Evolutionary conservation across 1,139 yeast species (phyloP).

Genomic region (Pichia sp.): DNA sequence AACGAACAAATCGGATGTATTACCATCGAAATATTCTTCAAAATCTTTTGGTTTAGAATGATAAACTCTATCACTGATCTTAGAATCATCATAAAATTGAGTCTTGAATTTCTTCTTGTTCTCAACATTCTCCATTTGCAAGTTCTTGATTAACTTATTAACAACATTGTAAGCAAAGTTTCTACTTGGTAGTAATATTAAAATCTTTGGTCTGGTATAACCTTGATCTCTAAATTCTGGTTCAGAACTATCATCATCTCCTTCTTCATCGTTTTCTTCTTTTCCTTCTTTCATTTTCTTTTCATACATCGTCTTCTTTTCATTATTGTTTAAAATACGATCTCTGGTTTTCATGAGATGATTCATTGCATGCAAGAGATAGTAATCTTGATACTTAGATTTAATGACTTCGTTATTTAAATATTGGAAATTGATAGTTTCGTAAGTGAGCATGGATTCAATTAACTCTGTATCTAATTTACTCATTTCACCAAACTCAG

Average conservation of each 20-base stretch:
- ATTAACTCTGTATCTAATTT: constrained; percentile 39
- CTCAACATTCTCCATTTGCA: constrained; percentile 73
- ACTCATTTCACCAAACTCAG: constrained; percentile 12
- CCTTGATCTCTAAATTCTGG: constrained; percentile 86
- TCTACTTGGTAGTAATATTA: constrained; percentile 83
- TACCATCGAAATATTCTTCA: constrained; percentile 77
- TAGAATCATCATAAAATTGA: constrained; percentile 64
- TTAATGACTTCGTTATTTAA: constrained; percentile 41
- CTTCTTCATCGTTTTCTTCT: constrained; percentile 31
- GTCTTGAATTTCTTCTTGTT: constrained; percentile 71
- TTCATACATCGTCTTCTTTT: constrained; percentile 46
- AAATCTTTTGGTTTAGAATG: constrained; percentile 86
- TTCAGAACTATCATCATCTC: constrained; percentile 25
- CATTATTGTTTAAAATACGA: constrained; percentile 70
- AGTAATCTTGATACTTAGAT: constrained; percentile 57
- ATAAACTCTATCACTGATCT: constrained; percentile 35
- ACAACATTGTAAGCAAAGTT: constrained; percentile 72
- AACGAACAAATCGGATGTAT: constrained; percentile 89
- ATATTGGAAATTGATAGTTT: constrained; percentile 69
- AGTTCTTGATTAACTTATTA: constrained; percentile 56
- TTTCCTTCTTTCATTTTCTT: constrained; percentile 45
- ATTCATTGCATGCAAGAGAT: constrained; percentile 71
- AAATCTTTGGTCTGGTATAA: constrained; percentile 87
- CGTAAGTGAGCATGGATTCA: constrained; percentile 68
- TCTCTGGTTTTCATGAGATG: constrained; percentile 89